Evolutionary conservation across 805 yeast genomes (phyloP), one percentile per base, ranked within the genome.

Genomic region (Saccharomyces jurei): DNA sequence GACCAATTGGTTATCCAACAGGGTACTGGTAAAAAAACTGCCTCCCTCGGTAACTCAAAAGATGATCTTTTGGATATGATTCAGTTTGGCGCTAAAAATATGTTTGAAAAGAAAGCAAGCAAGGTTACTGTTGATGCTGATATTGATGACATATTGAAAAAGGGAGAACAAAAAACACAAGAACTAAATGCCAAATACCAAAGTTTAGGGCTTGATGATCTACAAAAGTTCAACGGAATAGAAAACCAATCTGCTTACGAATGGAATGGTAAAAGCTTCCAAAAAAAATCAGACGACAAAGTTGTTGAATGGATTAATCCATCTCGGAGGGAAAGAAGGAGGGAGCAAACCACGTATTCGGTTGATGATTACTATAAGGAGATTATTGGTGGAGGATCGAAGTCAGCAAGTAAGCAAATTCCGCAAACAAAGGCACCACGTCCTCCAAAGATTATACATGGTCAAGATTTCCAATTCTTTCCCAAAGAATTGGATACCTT

Each of bases 1-100:
- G 98, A 92, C 71, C 97, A 92, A 67, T 79, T 91, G 60, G 98
- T 91, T 52, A 91, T 91, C 63, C 98, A 91, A 68, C 97, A 92
- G 67, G 97, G 96, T 6, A 69, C 72, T 14, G 78, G 79, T 28
- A 77, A 76, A 52, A 74, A 75, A 55, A 69, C 71, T 17, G 64
- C 76, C 0, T 56, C 57, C 32, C 50, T 64, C 13, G 65, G 64
- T 6, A 84, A 77, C 60, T 71, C 78, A 3, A 87, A 88, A 65
- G 97, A 89, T 63, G 98, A 91, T 65, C 80, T 92, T 63, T 73
- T 92, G 26, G 89, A 87, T 50, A 94, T 94, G 98, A 92, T 92
- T 69, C 98, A 92, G 70, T 96, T 86, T 70, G 99, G 99, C 55
- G 99, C 99, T 1, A 85, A 86, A 67, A 82, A 84, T 48, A 91